Evolutionary conservation across 148 eudicot genomes (phyloP), one percentile per base, ranked within the genome.

Genomic region (Silene latifolia): DNA sequence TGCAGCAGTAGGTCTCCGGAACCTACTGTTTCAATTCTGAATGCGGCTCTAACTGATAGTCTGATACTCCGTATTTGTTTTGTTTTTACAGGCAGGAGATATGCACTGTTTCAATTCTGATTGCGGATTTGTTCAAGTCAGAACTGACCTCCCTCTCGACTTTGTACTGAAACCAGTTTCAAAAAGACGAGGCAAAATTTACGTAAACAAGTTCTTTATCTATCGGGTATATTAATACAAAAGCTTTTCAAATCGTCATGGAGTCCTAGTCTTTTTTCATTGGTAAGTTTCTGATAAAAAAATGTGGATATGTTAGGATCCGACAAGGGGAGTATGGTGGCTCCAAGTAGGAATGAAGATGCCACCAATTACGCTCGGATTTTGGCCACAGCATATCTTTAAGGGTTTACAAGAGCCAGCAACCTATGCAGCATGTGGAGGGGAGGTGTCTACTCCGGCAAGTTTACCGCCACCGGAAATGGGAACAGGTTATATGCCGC

Each of bases 361-460:
- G 1, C 32, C 44, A 35, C 20, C 29, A 10, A 13, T 27, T 9
- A 29, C 57, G 8, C 1, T 72, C 19, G 81, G 81, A 15, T 78
- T 66, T 67, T 78, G 77, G 81, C 81, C 77, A 13, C 11, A 44
- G 46, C 19, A 12, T 4, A 73, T 78, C 18, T 73, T 78, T 20
- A 3, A 10, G 1, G 81, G 77, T 4, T 42, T 78, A 20, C 10
- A 44, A 20, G 12, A 12, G 2, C 10, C 73, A 20, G 81, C 73
- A n/a, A 18, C 73, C 0, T 78, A 78, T 11, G 62, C 23, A n/a
- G 67, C 81, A 27, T 73, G 81, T 67, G 81, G 81, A 57, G 81
- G 77, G 58, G 81, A 79, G 5, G 24, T 63, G 20, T 61, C 27
- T 25, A 69, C 61, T 0, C 21, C 27, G 23, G 66, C 76, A 54